Base-by-base conservation (phyloP, 495 filamentous ascomycete species). In the Penicillium angulare region DNA sequence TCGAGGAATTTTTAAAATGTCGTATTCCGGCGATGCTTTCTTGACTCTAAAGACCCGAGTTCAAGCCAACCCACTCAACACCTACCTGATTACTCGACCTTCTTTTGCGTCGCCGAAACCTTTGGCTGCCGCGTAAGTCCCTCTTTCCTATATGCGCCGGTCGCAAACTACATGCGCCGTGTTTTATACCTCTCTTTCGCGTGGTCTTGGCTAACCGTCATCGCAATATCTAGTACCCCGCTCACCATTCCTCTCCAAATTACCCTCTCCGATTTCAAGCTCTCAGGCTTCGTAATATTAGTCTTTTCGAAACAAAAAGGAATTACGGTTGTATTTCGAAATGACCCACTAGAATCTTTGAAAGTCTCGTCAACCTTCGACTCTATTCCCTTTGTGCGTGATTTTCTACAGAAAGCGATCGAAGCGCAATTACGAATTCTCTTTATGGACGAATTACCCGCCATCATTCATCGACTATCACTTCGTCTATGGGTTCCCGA, bases 311-410 rank as follows among this genome's bases (percentile, higher is more conserved):
- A 87, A 60, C 92, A 96, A 66, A 98, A 98, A 65, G 93, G 93
- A 7, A 79, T 98, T 39, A 98, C 93, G 0, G 76, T 98, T 29
- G 93, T 98, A 5, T 98, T 98, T 59, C 87, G 93, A 55, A 97
- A 98, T 78, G 93, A 98, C 68, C 93, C 93, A 2, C 83, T 98
- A 45, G 93, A 98, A 60, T 96, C 91, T 12, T 84, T 98, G 54
- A 97, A 97, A 74, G 93, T 98, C 53, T 97, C 93, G 2, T 96
- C 90, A 49, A 98, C 93, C 21, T 98, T 97, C 66, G 93, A 98
- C 72, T 96, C 93, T 9, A 98, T 98, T 59, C 92, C 92, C 8
- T 98, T 97, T 58, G 92, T 98, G 47, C 85, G 92, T 48, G 92
- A 97, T 63, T 98, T 97, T 68, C 76, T 98, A 39, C 93, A 98